Evolutionary conservation across 2,329 filamentous ascomycete genomes (phyloP), one percentile per base, ranked within the genome.

Genomic region (Hymenotorrendiella dingleyae): DNA sequence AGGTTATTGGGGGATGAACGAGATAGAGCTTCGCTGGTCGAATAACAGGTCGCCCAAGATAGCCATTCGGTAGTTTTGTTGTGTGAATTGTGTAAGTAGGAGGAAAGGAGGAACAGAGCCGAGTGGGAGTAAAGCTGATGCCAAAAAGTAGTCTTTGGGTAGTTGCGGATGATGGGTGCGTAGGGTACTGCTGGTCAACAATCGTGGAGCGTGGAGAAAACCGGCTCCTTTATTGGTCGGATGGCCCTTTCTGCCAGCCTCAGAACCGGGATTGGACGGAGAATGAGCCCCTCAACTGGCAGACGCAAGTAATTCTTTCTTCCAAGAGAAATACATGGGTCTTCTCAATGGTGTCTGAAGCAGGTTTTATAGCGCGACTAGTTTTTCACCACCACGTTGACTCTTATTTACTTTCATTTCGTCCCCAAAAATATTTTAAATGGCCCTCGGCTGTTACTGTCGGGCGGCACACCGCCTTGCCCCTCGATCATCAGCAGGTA

Each of bases 11-110:
- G 35, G 40, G 23, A 36, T 33, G 48, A 59, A 53, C 24, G 53
- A 58, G 42, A 58, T 53, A 28, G 48, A 54, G 43, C 45, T 53
- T 42, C 52, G 44, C 52, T 52, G 48, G 27, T 57, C 53, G 42
- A 59, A 57, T 44, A 50, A 37, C 34, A 52, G 14, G 12, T 49
- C 44, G 34, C 41, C 47, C 42, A 28, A 35, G 42, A 45, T 47
- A 53, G 54, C 57, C 56, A 60, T 60, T 56, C 56, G 57, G 52
- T 36, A 42, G 30, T 36, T 19, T 42, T 28, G 21, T 23, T 12
- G 20, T 36, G 4, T 7, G 14, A 16, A 32, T 23, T 39, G 37
- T 38, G 27, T 32, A 19, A 20, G 9, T 29, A 20, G 21, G 22
- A 27, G 17, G 21, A 36, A 20, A 24, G 17, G 34, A n/a, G 29